Conservation (phyloP, 768 basidiomycete species). For the Podaxis mareebaensis region DNA sequence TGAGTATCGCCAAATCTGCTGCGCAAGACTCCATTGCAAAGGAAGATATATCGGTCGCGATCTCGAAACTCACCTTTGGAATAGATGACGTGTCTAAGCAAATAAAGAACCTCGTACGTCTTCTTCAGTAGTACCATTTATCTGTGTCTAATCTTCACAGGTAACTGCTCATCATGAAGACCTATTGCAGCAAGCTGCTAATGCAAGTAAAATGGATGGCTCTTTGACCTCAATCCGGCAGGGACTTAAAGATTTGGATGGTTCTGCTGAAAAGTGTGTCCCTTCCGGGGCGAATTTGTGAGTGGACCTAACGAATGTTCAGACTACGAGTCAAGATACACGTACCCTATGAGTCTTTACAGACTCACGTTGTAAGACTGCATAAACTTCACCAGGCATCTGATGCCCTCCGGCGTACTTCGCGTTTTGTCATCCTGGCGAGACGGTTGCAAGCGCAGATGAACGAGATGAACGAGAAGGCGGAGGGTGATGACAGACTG, state of each 20-base stretch:
- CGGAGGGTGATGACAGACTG: constrained; percentile 12
- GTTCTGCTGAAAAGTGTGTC: constrained; percentile 74
- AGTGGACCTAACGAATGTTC: constrained; percentile 21
- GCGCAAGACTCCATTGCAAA: constrained; percentile 58
- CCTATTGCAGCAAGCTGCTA: constrained; percentile 79
- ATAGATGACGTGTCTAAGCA: constrained; percentile 94
- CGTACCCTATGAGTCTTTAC: constrained; percentile 75
- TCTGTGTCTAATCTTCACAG: constrained; percentile 35
- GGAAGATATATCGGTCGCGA: constrained; percentile 88
- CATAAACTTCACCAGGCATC: constrained; percentile 81
- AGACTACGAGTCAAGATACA: constrained; percentile 88
- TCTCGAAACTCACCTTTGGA: constrained; percentile 82
- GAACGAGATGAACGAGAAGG: constrained; percentile 55
- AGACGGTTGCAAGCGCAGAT: constrained; percentile 86
- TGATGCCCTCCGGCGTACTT: constrained; percentile 80
- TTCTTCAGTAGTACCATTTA: not conserved
- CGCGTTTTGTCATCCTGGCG: constrained; percentile 82
- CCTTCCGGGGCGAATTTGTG: constrained; percentile 10
- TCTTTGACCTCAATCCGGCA: constrained; percentile 66
- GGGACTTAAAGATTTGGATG: constrained; percentile 73
- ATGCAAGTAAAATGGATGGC: constrained; percentile 67
- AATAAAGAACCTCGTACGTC: constrained; percentile 76
- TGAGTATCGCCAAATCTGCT: constrained; percentile 31
- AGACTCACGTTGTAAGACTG: constrained; percentile 68
- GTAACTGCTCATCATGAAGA: constrained; percentile 83